Conservation (phyloP, 1,139 yeast genomes). For the Taiozyma sp. region DNA sequence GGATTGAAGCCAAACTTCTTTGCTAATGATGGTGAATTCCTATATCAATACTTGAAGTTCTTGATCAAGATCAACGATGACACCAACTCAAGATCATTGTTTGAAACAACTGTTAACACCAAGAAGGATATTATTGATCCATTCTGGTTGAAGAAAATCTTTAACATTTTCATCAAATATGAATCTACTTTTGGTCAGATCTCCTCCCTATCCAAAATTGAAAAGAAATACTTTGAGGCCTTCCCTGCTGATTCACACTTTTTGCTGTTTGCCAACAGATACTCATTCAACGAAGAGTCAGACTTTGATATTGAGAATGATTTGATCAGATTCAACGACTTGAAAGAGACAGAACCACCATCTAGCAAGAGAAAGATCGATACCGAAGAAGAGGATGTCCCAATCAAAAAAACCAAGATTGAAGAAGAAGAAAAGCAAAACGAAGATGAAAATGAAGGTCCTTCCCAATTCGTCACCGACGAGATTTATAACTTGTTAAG, state of each 20-base stretch:
- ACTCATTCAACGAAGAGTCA: constrained; percentile 23
- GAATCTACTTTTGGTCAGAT: constrained; percentile 63
- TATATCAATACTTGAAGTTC: constrained; percentile 67
- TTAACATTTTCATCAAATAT: constrained; percentile 43
- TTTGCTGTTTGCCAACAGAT: constrained; percentile 34
- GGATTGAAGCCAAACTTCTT: constrained; percentile 51
- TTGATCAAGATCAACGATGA: constrained; percentile 69
- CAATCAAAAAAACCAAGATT: not conserved
- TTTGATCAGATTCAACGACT: constrained; percentile 16
- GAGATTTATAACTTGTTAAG: constrained; percentile 48
- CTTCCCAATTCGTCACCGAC: constrained; percentile 25
- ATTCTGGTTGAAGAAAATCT: constrained; percentile 35
- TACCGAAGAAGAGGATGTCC: constrained; percentile 4
- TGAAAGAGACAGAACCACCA: constrained; percentile 9
- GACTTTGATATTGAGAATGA: constrained; percentile 16
- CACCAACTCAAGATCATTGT: constrained; percentile 74
- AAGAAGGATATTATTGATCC: constrained; percentile 21
- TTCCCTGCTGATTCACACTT: constrained; percentile 51
- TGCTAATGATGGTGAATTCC: constrained; percentile 51
- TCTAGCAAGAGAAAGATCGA: constrained; percentile 11
- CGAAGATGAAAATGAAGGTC: constrained; percentile 3
- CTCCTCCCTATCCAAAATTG: constrained; percentile 60
- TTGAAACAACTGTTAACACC: constrained; percentile 53
- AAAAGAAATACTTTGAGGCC: constrained; percentile 55
- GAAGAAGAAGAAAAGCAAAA: not conserved